A percentile compares a stretch with the other conserved stretches of the same genome.
These are phyloP conservation scores for Aspergillus sp. DNA, from an alignment of 2,329 filamentous ascomycete species.

Conservation along the genomic window DNA sequence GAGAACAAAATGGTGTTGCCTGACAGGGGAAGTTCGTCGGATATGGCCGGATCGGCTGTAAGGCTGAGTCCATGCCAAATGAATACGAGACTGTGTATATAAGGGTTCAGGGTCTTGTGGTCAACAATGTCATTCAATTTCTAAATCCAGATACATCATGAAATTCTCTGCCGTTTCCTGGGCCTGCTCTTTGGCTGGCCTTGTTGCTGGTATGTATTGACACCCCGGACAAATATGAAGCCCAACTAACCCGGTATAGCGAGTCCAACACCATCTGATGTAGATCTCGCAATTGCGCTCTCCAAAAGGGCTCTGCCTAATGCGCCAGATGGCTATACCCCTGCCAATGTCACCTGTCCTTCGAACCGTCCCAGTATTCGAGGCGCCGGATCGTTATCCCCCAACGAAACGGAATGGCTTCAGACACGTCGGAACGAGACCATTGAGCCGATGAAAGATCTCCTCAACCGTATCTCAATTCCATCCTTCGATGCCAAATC, in stretches of 20 bases:
- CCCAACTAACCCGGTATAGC: neutral
- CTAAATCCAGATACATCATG: neutral
- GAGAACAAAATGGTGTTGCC: neutral
- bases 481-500: constrained; percentile 62
- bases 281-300: neutral
- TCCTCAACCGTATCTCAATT: constrained; percentile 62
- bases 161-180: neutral
- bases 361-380: constrained; percentile 62
- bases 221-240: neutral
- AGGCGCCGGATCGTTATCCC: constrained; percentile 55
- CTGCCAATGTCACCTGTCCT: constrained; percentile 62
- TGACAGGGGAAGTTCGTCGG: neutral
- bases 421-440: constrained; percentile 64
- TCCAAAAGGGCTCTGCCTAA: constrained; percentile 41
- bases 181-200: neutral
- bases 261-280: neutral
- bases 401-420: constrained; percentile 69
- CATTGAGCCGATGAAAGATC: constrained; percentile 63
- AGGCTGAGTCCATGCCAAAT: neutral
- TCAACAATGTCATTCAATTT: no score
- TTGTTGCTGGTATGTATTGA: neutral
- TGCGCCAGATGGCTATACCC: constrained; percentile 64
- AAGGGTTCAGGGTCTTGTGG: no score
- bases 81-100: neutral
- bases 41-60: neutral